A percentile compares a stretch with the other conserved stretches of the same genome.
These are phyloP conservation scores for Artemisia annua DNA, from an alignment of 129 eudicot species.

Conservation along the genomic window DNA sequence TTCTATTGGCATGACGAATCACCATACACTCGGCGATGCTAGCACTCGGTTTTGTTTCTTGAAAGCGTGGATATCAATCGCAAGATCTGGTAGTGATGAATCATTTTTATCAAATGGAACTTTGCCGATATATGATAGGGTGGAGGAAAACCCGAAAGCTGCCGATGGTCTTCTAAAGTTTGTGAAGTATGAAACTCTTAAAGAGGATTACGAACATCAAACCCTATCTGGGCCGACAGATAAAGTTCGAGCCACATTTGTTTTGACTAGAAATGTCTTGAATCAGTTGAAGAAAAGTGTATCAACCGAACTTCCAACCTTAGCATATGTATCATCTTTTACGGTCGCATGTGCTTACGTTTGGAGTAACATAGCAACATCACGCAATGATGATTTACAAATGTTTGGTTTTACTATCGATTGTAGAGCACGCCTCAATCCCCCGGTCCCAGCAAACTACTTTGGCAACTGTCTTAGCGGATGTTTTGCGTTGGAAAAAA, in stretches of 20 bases:
- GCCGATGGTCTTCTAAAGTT: neutral
- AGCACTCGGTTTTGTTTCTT: conserved; percentile 8
- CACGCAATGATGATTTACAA: conserved; percentile 3
- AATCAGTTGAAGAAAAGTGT: conserved; percentile 1
- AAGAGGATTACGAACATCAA: neutral
- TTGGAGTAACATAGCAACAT: conserved; percentile 36
- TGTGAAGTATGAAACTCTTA: neutral
- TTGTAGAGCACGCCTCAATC: conserved; percentile 18
- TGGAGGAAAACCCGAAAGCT: conserved; percentile 24
- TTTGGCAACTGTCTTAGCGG: conserved; percentile 22
- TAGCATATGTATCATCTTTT: conserved; percentile 34
- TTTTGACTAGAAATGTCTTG: neutral
- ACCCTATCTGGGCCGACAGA: conserved; percentile 21
- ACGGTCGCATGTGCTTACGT: conserved; percentile 31
- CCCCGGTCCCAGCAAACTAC: conserved; percentile 13
- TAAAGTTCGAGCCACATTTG: conserved; percentile 35
- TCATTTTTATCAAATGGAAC: conserved; percentile 16
- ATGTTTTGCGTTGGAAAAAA: conserved; percentile 9
- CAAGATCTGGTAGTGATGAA: conserved; percentile 23
- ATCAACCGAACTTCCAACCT: neutral
- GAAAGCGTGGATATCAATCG: conserved; percentile 19
- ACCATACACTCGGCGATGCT: conserved; percentile 10
- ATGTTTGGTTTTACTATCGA: neutral
- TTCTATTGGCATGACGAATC: conserved; percentile 14
- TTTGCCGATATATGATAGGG: conserved; percentile 34